Evolutionary conservation across 2,329 filamentous ascomycete genomes (phyloP), one percentile per base, ranked within the genome.

Genomic region (Hysterium pulicare): DNA sequence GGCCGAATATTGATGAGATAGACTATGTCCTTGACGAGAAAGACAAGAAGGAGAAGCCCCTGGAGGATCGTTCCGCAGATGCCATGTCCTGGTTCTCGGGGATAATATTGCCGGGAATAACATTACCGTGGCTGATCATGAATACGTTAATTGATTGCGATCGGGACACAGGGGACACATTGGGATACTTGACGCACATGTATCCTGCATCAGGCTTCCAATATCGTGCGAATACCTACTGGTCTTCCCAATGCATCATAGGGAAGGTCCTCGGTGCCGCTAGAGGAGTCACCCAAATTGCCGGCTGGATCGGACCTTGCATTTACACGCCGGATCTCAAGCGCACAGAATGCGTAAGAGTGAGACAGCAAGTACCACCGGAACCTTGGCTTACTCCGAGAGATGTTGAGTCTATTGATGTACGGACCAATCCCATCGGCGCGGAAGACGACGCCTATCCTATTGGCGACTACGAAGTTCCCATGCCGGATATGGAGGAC

Each of bases 51-150:
- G 66, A 69, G 46, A 70, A 67, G 45, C 53, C 66, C 1, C 55
- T 72, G 8, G 79, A 84, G 45, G 74, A 76, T 67, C 86, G 40
- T 73, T 86, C 82, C 55, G 85, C 84, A 16, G 83, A 87, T 57
- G 78, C 84, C 13, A 83, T 87, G 78, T 85, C 86, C 5, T 90
- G 86, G 69, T 88, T 89, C 57, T 86, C 82, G 28, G 85, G 84
- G 3, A 75, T 89, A 11, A 77, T 89, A 26, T 68, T 90, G 3
- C 86, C 86, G 7, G 86, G 86, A 9, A 75, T 78, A 62, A 75
- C 81, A 62, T 79, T 87, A 34, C 83, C 85, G 2, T 90, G 86
- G 67, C 75, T 88, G 28, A 81, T 87, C 34, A 89, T 90, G 83
- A 89, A 88, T 59, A 79, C 84, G 3, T 73, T 90, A 33, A 82